These are phyloP conservation scores for Penicillium desertorum DNA, from an alignment of 495 filamentous ascomycete species.

Conservation along the genomic window DNA sequence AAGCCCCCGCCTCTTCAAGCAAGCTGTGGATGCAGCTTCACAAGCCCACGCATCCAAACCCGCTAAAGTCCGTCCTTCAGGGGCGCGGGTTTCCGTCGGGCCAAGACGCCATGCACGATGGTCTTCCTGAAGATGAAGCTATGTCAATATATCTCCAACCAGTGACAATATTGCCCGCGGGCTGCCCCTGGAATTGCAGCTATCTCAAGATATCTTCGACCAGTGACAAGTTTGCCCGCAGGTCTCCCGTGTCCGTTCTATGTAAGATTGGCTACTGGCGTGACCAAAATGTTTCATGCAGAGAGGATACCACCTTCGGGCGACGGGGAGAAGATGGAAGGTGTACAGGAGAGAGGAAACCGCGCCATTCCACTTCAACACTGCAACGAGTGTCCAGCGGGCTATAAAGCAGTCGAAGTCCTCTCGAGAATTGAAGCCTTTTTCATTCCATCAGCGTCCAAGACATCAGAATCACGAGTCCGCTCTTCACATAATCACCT, in stretches of 20 bases:
- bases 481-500: neutral
- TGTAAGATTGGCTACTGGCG: neutral
- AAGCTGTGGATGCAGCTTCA: neutral
- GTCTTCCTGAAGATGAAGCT: slow-evolving; percentile 5
- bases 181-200: neutral
- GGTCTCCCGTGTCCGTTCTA: neutral
- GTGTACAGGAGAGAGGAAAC: neutral
- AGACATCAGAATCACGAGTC: neutral
- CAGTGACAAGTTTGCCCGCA: neutral
- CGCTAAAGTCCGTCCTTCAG: slow-evolving; percentile 3
- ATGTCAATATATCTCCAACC: slow-evolving; percentile 10
- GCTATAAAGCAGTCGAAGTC: neutral
- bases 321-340: slow-evolving; percentile 5
- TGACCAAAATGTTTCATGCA: neutral
- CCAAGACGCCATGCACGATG: slow-evolving; percentile 22
- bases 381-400: neutral
- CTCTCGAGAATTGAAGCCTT: neutral
- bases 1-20: neutral
- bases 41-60: slow-evolving; percentile 4
- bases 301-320: slow-evolving; percentile 7
- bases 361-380: neutral
- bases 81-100: slow-evolving; percentile 27
- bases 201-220: neutral
- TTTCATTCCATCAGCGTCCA: neutral
- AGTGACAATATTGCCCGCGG: slow-evolving; percentile 10